Percentiles rank a stretch among this genome's conserved stretches.
phyloP scores from a whole-genome alignment of 495 filamentous ascomycete species.

The Penicillium paxilli region DNA sequence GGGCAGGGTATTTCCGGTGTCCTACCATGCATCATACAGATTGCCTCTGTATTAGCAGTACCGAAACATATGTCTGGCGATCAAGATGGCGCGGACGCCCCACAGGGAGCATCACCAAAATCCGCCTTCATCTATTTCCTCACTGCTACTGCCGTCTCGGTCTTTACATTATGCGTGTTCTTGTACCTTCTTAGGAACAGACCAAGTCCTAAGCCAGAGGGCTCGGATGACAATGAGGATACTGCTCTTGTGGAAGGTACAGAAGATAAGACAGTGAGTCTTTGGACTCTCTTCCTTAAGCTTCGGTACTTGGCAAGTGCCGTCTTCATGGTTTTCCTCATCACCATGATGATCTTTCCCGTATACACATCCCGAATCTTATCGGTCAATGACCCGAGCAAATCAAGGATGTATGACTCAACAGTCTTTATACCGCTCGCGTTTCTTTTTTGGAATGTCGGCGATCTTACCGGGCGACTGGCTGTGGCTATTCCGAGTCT shows the following conservation, averaged over 20 bases:
- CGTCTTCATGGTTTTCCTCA: constrained; percentile 73
- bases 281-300: constrained; percentile 68
- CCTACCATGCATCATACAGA: constrained; percentile 81
- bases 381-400: constrained; percentile 56
- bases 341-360: constrained; percentile 88
- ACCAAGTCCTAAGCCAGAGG: constrained; percentile 30
- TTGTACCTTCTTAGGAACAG: constrained; percentile 50
- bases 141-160: constrained; percentile 71
- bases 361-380: constrained; percentile 84
- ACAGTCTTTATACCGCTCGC: constrained; percentile 83
- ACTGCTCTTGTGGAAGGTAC: constrained; percentile 3
- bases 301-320: constrained; percentile 68
- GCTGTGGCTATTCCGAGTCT: constrained; percentile 60
- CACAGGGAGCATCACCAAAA: constrained; percentile 48
- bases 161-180: constrained; percentile 58
- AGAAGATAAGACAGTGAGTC: constrained; percentile 55
- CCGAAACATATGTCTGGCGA: constrained; percentile 28
- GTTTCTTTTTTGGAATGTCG: constrained; percentile 92
- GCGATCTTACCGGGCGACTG: constrained; percentile 80
- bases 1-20: constrained; percentile 93
- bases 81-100: constrained; percentile 15
- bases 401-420: constrained; percentile 64
- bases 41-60: constrained; percentile 75
- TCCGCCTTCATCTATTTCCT: constrained; percentile 91
- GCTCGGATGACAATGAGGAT: constrained; percentile 18